phyloP scores from a whole-genome alignment of 768 basidiomycete genomes.

The Hypholoma sublateritium region DNA sequence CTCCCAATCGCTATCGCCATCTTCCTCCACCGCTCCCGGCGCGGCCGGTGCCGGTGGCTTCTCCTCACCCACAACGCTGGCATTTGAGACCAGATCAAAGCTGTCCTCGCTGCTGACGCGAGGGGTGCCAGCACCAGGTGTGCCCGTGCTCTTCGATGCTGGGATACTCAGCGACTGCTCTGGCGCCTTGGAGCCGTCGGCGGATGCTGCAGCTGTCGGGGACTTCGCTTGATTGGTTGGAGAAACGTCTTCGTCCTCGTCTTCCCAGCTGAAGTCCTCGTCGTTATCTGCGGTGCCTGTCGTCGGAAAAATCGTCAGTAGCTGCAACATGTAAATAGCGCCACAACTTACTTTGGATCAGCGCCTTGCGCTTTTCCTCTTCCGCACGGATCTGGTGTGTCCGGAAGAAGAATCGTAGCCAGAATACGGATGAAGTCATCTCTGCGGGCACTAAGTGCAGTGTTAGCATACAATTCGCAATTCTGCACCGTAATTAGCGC shows the following conservation, averaged over 20 bases:
- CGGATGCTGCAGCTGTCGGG: slow-evolving; percentile 3
- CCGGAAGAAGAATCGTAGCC: slow-evolving; percentile 91
- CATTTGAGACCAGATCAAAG: slow-evolving; percentile 65
- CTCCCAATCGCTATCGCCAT: slow-evolving; percentile 19
- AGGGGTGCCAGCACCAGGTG: slow-evolving; percentile 40
- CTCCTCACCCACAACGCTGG: slow-evolving; percentile 41
- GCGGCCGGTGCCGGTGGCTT: slow-evolving; percentile 46
- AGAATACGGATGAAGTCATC: slow-evolving; percentile 68
- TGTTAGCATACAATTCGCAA: not conserved
- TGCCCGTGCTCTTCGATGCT: slow-evolving; percentile 30
- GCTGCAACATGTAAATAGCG: not conserved
- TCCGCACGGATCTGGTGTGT: slow-evolving; percentile 78
- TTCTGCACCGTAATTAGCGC: slow-evolving; percentile 12
- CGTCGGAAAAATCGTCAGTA: not conserved
- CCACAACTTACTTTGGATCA: slow-evolving; percentile 60
- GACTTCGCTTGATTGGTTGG: slow-evolving; percentile 14
- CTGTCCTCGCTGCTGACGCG: slow-evolving; percentile 65
- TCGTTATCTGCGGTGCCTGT: slow-evolving; percentile 67
- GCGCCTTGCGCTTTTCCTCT: slow-evolving; percentile 73
- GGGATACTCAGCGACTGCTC: slow-evolving; percentile 14
- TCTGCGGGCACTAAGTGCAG: slow-evolving; percentile 60
- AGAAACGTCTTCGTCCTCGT: slow-evolving; percentile 76
- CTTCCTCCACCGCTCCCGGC: slow-evolving; percentile 39
- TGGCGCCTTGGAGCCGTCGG: slow-evolving; percentile 10
- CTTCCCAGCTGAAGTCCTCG: slow-evolving; percentile 93